These are phyloP conservation scores for Malassezia globosa DNA, from an alignment of 1,284 basidiomycete genomes.

Conservation along the genomic window DNA sequence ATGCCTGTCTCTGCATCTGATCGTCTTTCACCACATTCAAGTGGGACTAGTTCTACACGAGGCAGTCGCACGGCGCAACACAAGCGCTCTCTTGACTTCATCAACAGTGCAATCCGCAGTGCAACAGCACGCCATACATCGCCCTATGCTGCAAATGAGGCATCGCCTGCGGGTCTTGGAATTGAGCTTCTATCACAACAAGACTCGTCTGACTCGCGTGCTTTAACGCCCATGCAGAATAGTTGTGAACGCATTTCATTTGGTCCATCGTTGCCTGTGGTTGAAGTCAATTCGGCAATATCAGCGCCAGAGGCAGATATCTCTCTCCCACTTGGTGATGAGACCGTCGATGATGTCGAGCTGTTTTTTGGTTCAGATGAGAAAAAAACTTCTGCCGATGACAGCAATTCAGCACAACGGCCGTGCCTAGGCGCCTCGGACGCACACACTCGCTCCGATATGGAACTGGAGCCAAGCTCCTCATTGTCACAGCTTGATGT, in stretches of 20 bases:
- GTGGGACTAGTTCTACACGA: not conserved
- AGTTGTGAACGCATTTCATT: not conserved
- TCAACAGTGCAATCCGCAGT: constrained; percentile 45
- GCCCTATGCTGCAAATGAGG: constrained; percentile 8
- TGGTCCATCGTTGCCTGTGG: not conserved
- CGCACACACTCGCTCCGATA: too few species aligned
- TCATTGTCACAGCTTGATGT: not conserved
- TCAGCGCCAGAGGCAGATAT: not conserved
- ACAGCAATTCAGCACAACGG: not conserved
- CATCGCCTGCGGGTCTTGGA: constrained; percentile 31
- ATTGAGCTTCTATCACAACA: constrained; percentile 20
- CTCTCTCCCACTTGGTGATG: constrained; percentile 14
- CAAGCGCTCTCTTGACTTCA: constrained; percentile 45
- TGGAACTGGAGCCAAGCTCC: not conserved
- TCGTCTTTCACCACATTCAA: not conserved
- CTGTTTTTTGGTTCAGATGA: constrained; percentile 5
- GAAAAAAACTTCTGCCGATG: not conserved
- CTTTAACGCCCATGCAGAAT: not conserved
- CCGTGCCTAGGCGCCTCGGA: not conserved
- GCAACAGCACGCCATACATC: constrained; percentile 37
- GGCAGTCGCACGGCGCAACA: constrained; percentile 23
- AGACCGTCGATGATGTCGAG: constrained; percentile 13
- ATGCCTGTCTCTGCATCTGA: not conserved
- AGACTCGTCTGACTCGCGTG: not conserved
- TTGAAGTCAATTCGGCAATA: not conserved